phyloP scores from a whole-genome alignment of 169 alveolate genomes.

The Eimeria sp. region DNA sequence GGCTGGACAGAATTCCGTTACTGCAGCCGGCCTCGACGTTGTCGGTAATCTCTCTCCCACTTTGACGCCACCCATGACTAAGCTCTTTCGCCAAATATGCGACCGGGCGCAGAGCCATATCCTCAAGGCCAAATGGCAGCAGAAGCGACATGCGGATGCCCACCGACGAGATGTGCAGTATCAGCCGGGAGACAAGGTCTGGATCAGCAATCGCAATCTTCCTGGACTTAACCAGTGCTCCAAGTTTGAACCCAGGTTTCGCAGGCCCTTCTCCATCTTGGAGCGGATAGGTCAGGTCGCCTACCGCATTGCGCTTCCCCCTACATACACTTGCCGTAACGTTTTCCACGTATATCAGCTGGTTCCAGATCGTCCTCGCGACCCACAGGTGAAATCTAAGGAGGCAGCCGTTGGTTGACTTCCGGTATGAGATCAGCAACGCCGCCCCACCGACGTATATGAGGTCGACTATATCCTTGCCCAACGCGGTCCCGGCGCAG shows the following conservation, averaged over 20 bases:
- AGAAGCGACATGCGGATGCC: background rate
- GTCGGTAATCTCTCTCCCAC: background rate
- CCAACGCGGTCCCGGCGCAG: too few relatives aligned
- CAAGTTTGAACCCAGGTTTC: background rate
- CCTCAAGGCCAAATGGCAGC: background rate
- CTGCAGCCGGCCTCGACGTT: too few relatives aligned
- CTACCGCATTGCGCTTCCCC: background rate
- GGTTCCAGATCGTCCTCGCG: background rate
- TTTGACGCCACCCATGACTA: background rate
- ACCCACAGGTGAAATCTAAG: too few relatives aligned
- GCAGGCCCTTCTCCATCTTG: background rate
- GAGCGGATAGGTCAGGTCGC: background rate
- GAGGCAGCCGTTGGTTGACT: too few relatives aligned
- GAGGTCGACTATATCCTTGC: too few relatives aligned
- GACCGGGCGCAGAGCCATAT: background rate
- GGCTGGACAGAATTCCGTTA: too few relatives aligned
- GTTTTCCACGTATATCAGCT: background rate
- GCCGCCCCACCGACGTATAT: too few relatives aligned
- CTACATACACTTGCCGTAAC: background rate
- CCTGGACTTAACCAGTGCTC: too few relatives aligned
- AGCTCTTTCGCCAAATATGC: too few relatives aligned
- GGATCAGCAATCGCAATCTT: background rate
- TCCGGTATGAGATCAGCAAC: too few relatives aligned
- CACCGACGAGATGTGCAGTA: background rate
- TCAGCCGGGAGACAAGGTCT: background rate